Evolutionary conservation across 2,329 filamentous ascomycete species (phyloP), one percentile per base, ranked within the genome.

Genomic region (Metarhizium rileyi): DNA sequence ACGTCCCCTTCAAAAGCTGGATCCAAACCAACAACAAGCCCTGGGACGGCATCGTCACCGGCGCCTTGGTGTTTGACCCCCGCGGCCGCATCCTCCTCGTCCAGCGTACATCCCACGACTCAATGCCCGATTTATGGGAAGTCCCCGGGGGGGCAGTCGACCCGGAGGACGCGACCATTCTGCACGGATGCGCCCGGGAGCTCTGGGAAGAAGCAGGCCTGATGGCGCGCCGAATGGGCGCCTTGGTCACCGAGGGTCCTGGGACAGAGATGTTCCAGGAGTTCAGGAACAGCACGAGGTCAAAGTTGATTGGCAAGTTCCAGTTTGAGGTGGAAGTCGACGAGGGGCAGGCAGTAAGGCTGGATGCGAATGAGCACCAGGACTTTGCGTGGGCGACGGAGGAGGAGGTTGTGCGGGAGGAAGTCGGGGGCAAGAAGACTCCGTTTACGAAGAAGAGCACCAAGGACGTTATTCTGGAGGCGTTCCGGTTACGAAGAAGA

Each of bases 121-220:
- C 56, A 16, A 61, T 65, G 55, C 70, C 70, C 1, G 50, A 61
- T 43, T 51, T 52, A 4, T 74, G 72, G 72, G 71, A 75, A 52
- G 48, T 64, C 1, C 71, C 71, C 5, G 72, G 72, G 33, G 72
- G 71, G 27, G 64, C 57, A 2, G 64, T 63, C 47, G 71, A 73
- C 47, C 33, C 51, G 3, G 57, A 57, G 0, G 70, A 74, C 54
- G 20, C 50, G 16, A 66, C 55, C 16, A 59, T 74, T 6, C 58
- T 74, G 18, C 56, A 64, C 40, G 64, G 61, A 5, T 62, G 63
- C 3, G 66, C 63, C 5, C 63, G 72, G 5, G 72, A 74, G 57
- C 59, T 75, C 3, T 63, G 57, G 57, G 72, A 74, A 54, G 70
- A 73, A 55, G 54, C 68, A 3, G 66, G 69, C 0, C 59, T 73